These are phyloP conservation scores for Metarhizium album DNA, from an alignment of 2,329 filamentous ascomycete species.

Conservation along the genomic window DNA sequence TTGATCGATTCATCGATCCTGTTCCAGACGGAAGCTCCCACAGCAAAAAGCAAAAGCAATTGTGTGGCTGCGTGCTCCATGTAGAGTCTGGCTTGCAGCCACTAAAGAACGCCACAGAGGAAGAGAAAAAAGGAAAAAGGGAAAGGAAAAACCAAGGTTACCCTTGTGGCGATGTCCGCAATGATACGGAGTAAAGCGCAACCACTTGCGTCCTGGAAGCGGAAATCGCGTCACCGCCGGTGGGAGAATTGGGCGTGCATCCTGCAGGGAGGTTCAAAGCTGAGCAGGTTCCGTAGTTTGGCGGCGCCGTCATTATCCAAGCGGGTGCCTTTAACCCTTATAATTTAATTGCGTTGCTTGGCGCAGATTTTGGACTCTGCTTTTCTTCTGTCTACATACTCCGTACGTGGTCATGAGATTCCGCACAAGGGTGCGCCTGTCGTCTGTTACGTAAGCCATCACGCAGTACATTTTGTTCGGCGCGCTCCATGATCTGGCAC, in stretches of 20 bases:
- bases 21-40: not conserved
- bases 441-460: not conserved
- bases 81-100: not conserved
- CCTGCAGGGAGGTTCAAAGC: not conserved
- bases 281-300: not conserved
- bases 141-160: not conserved
- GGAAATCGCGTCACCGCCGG: no score
- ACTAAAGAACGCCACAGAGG: not conserved
- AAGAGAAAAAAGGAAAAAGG: not conserved
- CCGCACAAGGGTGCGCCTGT: no score
- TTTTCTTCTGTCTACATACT: no score
- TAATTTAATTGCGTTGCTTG: not conserved
- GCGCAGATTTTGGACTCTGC: not conserved
- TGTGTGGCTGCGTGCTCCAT: not conserved
- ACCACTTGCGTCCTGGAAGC: no score
- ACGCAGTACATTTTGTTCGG: not conserved
- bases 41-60: not conserved
- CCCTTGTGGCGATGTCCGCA: no score
- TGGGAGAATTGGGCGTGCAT: not conserved
- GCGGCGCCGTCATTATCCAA: not conserved
- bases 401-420: no score
- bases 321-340: not conserved
- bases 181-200: no score
- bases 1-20: not conserved
- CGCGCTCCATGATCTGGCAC: no score